Conservation (phyloP, 2,329 filamentous ascomycete species). For the Curvularia spicifera region DNA sequence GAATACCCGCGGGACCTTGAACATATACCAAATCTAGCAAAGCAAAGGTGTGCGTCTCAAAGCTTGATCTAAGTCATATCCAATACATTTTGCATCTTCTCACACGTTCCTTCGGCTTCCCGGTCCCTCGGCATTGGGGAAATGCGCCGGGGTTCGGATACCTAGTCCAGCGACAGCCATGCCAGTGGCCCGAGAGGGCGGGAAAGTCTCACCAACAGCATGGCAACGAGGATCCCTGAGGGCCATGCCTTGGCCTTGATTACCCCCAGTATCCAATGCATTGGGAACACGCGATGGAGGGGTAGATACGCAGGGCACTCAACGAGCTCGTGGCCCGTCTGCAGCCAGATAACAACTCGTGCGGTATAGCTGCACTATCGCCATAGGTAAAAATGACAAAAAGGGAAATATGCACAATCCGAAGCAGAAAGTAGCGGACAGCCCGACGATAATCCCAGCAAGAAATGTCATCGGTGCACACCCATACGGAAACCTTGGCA, state of each 20-base stretch:
- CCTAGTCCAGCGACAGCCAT: slow-evolving; percentile 23
- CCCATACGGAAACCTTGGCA: neutral
- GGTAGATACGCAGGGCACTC: neutral
- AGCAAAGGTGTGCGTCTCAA: slow-evolving; percentile 20
- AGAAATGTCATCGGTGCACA: slow-evolving; percentile 2
- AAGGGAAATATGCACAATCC: slow-evolving; percentile 2
- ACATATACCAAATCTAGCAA: slow-evolving; percentile 17
- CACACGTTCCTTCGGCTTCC: slow-evolving; percentile 21
- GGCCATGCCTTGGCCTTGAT: slow-evolving; percentile 19
- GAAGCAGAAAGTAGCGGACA: slow-evolving; percentile 1
- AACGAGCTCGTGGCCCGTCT: slow-evolving; percentile 1
- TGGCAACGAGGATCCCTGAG: slow-evolving; percentile 20
- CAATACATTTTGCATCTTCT: slow-evolving; percentile 26
- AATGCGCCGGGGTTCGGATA: slow-evolving; percentile 32
- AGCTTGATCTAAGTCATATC: slow-evolving; percentile 16
- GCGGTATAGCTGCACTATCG: neutral
- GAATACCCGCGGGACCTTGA: neutral
- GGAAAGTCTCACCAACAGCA: slow-evolving; percentile 17
- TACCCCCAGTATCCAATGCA: slow-evolving; percentile 16
- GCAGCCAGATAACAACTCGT: slow-evolving; percentile 3
- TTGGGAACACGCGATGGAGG: slow-evolving; percentile 15
- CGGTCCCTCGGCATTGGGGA: slow-evolving; percentile 27
- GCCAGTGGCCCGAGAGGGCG: slow-evolving; percentile 23
- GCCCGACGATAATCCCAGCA: neutral
- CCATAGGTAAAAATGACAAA: neutral